Evolutionary conservation across 2,329 filamentous ascomycete genomes (phyloP).

Genomic region (Penicillium sp.): DNA sequence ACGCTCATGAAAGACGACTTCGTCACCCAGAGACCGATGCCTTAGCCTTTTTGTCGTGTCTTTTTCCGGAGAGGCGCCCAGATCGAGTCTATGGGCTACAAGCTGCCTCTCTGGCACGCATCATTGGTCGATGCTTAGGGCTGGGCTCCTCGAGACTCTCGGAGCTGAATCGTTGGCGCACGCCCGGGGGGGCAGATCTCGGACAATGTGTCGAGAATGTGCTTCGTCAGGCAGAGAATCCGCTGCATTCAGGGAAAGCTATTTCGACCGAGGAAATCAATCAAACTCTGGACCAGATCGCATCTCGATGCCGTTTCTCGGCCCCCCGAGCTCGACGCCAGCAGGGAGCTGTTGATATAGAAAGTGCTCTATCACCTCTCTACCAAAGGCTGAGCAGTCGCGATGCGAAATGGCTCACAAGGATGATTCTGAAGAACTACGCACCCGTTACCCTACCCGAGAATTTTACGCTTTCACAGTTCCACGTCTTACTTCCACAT

Average conservation of each 20-base stretch:
- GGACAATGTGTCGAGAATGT: slow-evolving; percentile 64
- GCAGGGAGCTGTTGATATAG: slow-evolving; percentile 36
- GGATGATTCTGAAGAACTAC: slow-evolving; percentile 71
- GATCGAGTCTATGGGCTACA: slow-evolving; percentile 74
- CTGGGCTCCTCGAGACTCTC: slow-evolving; percentile 57
- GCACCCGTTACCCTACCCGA: slow-evolving; percentile 60
- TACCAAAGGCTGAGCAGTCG: slow-evolving; percentile 57
- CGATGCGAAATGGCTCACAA: slow-evolving; percentile 82
- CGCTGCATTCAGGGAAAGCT: slow-evolving; percentile 30
- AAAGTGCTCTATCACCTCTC: slow-evolving; percentile 48
- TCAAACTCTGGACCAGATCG: slow-evolving; percentile 56
- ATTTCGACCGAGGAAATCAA: slow-evolving; percentile 72
- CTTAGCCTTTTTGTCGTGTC: slow-evolving; percentile 63
- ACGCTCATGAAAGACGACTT: slow-evolving; percentile 53
- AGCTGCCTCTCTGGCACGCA: slow-evolving; percentile 53
- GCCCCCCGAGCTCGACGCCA: slow-evolving; percentile 53
- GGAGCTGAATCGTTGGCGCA: slow-evolving; percentile 59
- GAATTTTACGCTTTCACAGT: slow-evolving; percentile 50
- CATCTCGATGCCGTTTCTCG: slow-evolving; percentile 65
- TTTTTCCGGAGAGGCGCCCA: slow-evolving; percentile 68
- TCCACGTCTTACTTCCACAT: slow-evolving; percentile 64
- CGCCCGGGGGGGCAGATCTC: slow-evolving; percentile 59
- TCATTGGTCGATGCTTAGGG: slow-evolving; percentile 62
- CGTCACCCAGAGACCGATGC: slow-evolving; percentile 52
- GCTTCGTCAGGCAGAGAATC: slow-evolving; percentile 53